These are phyloP conservation scores for Emericellopsis cladophorae DNA, from an alignment of 2,329 filamentous ascomycete species.

Conservation along the genomic window DNA sequence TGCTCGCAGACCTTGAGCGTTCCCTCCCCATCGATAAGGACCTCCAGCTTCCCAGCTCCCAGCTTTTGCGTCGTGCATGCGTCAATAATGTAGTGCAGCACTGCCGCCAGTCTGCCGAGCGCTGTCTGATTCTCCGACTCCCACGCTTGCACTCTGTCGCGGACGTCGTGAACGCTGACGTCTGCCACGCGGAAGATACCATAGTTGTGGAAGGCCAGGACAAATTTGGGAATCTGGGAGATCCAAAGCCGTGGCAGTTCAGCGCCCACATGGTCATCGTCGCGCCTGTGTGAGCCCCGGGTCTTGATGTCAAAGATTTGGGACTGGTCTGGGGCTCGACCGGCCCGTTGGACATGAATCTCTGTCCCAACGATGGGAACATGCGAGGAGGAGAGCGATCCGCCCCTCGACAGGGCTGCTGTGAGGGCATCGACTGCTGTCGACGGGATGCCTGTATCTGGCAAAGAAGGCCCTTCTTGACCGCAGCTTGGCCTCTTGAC, in stretches of 20 bases:
- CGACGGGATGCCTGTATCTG: too few relatives aligned
- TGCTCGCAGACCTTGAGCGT: too few relatives aligned
- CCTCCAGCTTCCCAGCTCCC: too few relatives aligned
- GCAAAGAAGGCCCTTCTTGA: background rate
- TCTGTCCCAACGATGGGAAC: background rate
- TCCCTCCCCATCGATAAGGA: too few relatives aligned
- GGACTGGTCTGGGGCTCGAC: conserved; percentile 12
- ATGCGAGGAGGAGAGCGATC: background rate
- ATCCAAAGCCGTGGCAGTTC: conserved; percentile 24
- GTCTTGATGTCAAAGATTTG: conserved; percentile 26
- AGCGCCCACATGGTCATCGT: conserved; percentile 9
- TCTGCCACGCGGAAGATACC: conserved; percentile 16
- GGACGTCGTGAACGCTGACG: conserved; percentile 14
- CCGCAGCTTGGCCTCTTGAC: background rate
- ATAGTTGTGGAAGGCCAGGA: conserved; percentile 19
- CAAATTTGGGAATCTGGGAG: conserved; percentile 17
- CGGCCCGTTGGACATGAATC: conserved; percentile 4
- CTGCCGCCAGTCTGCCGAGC: background rate
- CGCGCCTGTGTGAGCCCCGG: conserved; percentile 9
- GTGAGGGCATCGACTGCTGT: background rate
- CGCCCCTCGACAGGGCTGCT: background rate
- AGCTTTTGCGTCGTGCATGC: too few relatives aligned
- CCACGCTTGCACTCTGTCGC: conserved; percentile 13
- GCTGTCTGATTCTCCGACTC: conserved; percentile 10
- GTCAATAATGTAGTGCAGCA: too few relatives aligned